phyloP scores from a whole-genome alignment of 2,329 filamentous ascomycete species.

The Tricladium varicosporioides region DNA sequence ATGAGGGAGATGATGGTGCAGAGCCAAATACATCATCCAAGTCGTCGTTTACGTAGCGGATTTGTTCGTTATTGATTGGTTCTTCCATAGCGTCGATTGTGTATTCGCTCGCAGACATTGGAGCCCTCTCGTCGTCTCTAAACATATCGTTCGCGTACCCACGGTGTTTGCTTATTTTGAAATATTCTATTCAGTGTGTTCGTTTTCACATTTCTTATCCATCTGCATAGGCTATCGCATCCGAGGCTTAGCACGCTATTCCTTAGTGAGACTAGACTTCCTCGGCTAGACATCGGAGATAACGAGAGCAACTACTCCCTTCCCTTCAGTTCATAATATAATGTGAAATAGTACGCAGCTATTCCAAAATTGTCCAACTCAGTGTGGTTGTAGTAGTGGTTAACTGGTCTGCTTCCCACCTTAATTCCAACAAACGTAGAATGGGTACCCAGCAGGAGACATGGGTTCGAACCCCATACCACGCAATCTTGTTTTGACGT shows the following conservation, averaged over 20 bases:
- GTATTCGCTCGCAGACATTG: background rate
- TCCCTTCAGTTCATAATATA: background rate
- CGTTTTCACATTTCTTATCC: background rate
- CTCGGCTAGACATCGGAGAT: too few relatives aligned
- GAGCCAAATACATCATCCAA: slow-evolving; percentile 36
- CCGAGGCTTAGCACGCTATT: too few relatives aligned
- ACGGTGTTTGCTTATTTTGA: background rate
- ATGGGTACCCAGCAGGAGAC: slow-evolving; percentile 19
- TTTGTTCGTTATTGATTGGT: background rate
- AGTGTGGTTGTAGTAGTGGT: slow-evolving; percentile 25
- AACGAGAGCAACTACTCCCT: background rate
- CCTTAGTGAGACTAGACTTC: too few relatives aligned
- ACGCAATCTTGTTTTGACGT: slow-evolving; percentile 7
- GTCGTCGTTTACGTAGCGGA: slow-evolving; percentile 22
- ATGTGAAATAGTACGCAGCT: background rate
- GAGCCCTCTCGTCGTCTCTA: slow-evolving; percentile 20
- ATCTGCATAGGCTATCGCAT: background rate
- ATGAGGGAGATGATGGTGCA: slow-evolving; percentile 27
- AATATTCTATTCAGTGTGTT: background rate
- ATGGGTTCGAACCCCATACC: slow-evolving; percentile 22
- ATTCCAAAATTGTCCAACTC: background rate
- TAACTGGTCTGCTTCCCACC: slow-evolving; percentile 28
- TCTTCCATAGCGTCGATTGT: background rate
- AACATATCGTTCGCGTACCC: slow-evolving; percentile 20
- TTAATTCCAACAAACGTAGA: background rate